Percentiles rank a stretch among this genome's conserved stretches.
Evolutionary conservation across 306 rosid species (phyloP).

Genomic region (Alnus rubra): DNA sequence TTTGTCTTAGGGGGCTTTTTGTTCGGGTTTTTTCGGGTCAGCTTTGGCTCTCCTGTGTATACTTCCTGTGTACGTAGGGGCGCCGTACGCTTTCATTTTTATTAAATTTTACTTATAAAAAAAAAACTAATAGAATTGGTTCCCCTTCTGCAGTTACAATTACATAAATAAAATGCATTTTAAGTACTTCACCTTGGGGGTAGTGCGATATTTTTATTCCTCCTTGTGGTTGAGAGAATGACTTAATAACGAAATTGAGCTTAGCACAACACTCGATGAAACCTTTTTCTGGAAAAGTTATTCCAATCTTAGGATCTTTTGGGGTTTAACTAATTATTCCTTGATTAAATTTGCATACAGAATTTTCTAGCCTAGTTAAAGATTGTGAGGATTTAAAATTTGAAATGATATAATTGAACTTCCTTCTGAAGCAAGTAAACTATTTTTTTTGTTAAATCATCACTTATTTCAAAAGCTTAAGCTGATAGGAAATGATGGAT

Average conservation of each 20-base stretch:
- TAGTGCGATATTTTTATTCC: neutral
- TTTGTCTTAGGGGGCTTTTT: too few species aligned
- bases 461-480: too few species aligned
- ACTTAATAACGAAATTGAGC: neutral
- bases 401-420: neutral
- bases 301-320: neutral
- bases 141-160: neutral
- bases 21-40: too few species aligned
- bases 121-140: neutral
- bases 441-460: too few species aligned
- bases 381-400: neutral
- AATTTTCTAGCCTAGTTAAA: neutral
- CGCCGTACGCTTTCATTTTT: too few species aligned
- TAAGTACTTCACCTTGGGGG: neutral
- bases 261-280: neutral
- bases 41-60: too few species aligned
- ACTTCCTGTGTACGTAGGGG: too few species aligned
- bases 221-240: constrained; percentile 2
- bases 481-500: too few species aligned
- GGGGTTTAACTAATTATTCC: constrained; percentile 3
- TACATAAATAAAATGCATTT: neutral
- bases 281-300: neutral
- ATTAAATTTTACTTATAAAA: too few species aligned
- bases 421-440: neutral
- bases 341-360: neutral